Evolutionary conservation across 2,329 filamentous ascomycete genomes (phyloP).

Genomic region (Bipolaris victoriae): DNA sequence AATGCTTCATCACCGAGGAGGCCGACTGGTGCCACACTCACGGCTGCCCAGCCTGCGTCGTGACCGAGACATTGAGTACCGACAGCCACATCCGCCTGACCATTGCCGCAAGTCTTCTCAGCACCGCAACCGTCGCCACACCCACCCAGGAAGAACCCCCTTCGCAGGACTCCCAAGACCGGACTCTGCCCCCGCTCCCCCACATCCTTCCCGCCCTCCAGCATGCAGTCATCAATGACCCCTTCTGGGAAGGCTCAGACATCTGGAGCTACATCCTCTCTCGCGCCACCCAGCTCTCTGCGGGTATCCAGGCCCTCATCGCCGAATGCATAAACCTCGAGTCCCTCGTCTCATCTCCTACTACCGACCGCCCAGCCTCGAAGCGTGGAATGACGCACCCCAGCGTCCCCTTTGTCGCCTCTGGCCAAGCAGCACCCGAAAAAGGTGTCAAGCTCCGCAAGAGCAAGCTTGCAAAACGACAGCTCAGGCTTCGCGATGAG

Average conservation of each 20-base stretch:
- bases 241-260: constrained; percentile 50
- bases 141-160: constrained; percentile 19
- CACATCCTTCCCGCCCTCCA: constrained; percentile 52
- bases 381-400: constrained; percentile 32
- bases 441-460: constrained; percentile 43
- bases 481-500: constrained; percentile 52
- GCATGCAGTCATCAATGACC: constrained; percentile 50
- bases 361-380: constrained; percentile 23
- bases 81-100: constrained; percentile 56
- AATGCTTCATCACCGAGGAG: constrained; percentile 64
- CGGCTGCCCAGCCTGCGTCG: constrained; percentile 61
- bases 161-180: neutral
- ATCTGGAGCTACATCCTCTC: constrained; percentile 53
- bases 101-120: constrained; percentile 55
- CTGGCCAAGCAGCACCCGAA: constrained; percentile 16
- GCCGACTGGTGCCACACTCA: constrained; percentile 63
- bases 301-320: constrained; percentile 56
- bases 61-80: constrained; percentile 53
- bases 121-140: constrained; percentile 18
- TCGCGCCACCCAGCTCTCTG: constrained; percentile 51
- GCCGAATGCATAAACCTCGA: constrained; percentile 53
- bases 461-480: constrained; percentile 55
- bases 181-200: constrained; percentile 40
- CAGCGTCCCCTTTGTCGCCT: constrained; percentile 13
- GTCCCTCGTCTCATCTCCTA: constrained; percentile 46